Conservation (phyloP, 2,329 filamentous ascomycete species). For the Coleophoma eucalyptorum region DNA sequence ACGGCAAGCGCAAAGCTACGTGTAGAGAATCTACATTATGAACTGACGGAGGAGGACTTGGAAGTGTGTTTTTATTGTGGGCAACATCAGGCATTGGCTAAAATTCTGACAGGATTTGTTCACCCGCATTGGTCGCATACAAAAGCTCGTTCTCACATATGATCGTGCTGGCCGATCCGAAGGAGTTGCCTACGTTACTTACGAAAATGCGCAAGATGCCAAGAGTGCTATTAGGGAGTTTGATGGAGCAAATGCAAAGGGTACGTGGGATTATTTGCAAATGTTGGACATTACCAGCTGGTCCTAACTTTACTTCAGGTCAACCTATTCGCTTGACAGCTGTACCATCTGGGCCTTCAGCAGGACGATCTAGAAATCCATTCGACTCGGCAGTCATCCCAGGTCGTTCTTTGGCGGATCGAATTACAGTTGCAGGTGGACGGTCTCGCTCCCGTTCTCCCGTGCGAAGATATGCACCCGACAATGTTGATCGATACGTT, state of each 20-base stretch:
- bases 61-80: conserved; percentile 47
- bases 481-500: conserved; percentile 29
- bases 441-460: conserved; percentile 62
- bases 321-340: conserved; percentile 77
- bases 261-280: conserved; percentile 31
- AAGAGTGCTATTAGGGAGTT: conserved; percentile 73
- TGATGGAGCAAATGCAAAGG: conserved; percentile 86
- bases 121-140: conserved; percentile 68
- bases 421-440: conserved; percentile 48
- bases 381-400: conserved; percentile 54
- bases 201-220: conserved; percentile 68
- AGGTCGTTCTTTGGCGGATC: conserved; percentile 54
- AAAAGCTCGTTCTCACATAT: conserved; percentile 69
- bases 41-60: conserved; percentile 80
- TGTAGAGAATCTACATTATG: conserved; percentile 90
- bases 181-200: conserved; percentile 80
- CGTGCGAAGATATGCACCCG: conserved; percentile 27
- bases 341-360: conserved; percentile 46
- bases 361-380: conserved; percentile 43
- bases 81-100: not conserved
- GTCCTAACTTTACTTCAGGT: conserved; percentile 36
- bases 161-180: conserved; percentile 87
- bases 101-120: conserved; percentile 65
- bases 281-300: too few relatives aligned
- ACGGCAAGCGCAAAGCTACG: conserved; percentile 65